Percentiles rank a stretch among this genome's conserved stretches.
These are phyloP conservation scores for Fusarium acutatum DNA, from an alignment of 2,329 filamentous ascomycete species.

Conservation along the genomic window DNA sequence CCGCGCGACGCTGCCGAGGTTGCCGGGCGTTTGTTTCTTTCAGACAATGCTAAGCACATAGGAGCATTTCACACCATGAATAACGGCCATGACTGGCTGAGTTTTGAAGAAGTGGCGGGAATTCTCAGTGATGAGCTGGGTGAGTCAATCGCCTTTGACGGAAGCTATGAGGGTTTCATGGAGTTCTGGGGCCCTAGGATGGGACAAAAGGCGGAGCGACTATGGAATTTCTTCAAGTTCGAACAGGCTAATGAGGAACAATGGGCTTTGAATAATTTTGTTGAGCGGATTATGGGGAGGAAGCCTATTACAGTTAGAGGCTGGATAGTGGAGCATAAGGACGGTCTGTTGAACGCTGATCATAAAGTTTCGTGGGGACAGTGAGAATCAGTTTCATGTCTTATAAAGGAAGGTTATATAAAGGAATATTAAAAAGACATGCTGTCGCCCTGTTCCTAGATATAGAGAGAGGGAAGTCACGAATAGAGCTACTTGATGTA, in stretches of 20 bases:
- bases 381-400: neutral
- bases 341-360: neutral
- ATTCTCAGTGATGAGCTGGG: accelerated
- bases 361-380: accelerated
- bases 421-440: accelerated
- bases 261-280: neutral
- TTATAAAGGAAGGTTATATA: neutral
- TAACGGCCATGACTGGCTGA: neutral
- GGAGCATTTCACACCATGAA: accelerated
- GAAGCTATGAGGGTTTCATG: neutral
- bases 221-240: neutral
- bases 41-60: neutral
- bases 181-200: neutral
- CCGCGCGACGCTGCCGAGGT: neutral
- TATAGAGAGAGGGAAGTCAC: accelerated
- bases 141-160: neutral
- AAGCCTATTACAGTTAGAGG: neutral
- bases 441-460: neutral
- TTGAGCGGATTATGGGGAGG: neutral
- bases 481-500: accelerated
- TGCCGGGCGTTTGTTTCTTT: accelerated
- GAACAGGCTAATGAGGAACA: neutral
- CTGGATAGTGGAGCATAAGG: neutral
- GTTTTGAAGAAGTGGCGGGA: neutral
- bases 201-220: neutral